A percentile compares a stretch with the other conserved stretches of the same genome.
Evolutionary conservation across 306 rosid genomes (phyloP).

Genomic region (Hippophae gyantsensis): DNA sequence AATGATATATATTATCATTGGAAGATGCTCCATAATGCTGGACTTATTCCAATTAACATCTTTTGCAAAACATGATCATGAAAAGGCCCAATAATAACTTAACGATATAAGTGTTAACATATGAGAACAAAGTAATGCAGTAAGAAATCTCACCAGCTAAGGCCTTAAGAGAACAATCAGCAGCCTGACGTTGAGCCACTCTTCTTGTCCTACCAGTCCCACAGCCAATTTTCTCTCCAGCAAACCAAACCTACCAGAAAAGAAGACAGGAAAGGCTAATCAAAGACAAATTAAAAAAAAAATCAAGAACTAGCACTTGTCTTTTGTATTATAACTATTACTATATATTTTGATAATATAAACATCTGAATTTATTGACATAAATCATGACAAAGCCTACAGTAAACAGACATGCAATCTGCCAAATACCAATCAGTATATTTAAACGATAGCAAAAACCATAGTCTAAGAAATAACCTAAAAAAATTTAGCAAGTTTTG

Average conservation of each 20-base stretch:
- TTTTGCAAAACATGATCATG: background rate
- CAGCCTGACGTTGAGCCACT: slow-evolving; percentile 82
- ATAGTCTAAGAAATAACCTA: no score
- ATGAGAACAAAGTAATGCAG: background rate
- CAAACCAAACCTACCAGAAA: slow-evolving; percentile 66
- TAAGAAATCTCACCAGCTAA: slow-evolving; percentile 60
- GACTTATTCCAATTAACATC: background rate
- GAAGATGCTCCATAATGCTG: background rate
- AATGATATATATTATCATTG: background rate
- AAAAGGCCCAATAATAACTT: background rate
- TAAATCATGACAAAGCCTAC: no score
- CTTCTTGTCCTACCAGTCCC: slow-evolving; percentile 83
- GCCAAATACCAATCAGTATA: no score
- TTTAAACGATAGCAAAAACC: no score
- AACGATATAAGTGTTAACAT: background rate
- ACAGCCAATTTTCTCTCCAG: slow-evolving; percentile 79
- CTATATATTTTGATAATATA: no score
- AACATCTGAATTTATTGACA: no score
- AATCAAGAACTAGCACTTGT: background rate
- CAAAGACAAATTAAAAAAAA: slow-evolving; percentile 13
- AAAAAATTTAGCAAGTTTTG: no score
- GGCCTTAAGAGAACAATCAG: slow-evolving; percentile 70
- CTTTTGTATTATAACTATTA: no score
- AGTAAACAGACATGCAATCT: no score
- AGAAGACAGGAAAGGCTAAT: slow-evolving; percentile 18